Conservation (phyloP, 192 early-diverging fungal genomes). For the Coemansia pectinata region DNA sequence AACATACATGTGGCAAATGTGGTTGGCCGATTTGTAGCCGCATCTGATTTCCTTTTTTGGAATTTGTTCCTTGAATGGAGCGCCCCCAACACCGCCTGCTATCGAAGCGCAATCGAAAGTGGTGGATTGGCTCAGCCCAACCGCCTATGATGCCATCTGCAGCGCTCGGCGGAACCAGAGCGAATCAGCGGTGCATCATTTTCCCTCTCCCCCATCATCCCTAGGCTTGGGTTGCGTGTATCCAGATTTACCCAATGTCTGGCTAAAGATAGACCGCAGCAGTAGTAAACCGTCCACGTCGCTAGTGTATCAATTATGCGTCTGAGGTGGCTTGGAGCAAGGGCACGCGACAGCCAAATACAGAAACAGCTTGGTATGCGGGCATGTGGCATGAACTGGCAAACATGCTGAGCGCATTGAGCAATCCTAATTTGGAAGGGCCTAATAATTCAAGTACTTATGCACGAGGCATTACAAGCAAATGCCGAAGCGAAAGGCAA, state of each 20-base stretch:
- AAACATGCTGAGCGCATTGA: not conserved
- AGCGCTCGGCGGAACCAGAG: not conserved
- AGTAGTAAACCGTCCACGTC: not conserved
- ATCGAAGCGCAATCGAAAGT: constrained; percentile 1
- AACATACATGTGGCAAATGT: not conserved
- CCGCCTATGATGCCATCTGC: not conserved
- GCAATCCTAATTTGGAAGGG: not conserved
- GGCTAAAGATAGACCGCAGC: not conserved
- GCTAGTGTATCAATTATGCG: not conserved
- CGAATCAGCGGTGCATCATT: not conserved
- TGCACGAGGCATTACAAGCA: not conserved
- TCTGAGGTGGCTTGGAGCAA: not conserved
- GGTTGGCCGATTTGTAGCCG: not conserved
- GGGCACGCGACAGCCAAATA: not conserved
- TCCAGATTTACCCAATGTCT: not conserved
- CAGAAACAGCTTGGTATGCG: not conserved
- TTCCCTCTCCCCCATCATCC: not conserved
- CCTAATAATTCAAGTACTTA: not conserved
- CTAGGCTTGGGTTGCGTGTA: not conserved
- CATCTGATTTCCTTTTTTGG: not conserved
- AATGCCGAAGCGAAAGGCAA: not conserved
- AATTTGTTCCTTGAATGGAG: not conserved
- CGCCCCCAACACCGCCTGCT: not conserved
- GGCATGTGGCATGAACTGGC: not conserved
- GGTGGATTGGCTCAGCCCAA: not conserved